These are phyloP conservation scores for Phylloboletellus chloephorus DNA, from an alignment of 1,284 basidiomycete genomes.

Conservation along the genomic window DNA sequence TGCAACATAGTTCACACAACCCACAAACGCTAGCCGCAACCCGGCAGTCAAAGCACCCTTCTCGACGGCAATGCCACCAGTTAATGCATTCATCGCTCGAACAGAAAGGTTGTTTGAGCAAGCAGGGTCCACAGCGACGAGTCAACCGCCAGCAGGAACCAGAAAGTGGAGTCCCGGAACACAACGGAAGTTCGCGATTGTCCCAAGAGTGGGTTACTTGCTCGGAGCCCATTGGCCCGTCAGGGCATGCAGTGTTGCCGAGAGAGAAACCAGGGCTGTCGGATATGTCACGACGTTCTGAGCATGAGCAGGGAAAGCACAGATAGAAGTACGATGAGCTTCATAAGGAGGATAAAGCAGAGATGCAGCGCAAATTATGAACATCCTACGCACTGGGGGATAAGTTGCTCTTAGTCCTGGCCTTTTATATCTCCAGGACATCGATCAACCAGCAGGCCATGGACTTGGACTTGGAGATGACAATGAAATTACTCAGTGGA, in stretches of 20 bases:
- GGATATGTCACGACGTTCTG: constrained; percentile 38
- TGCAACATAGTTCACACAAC: too few relatives aligned
- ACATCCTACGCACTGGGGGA: neutral
- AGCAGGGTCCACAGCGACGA: constrained; percentile 41
- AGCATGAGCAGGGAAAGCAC: constrained; percentile 24
- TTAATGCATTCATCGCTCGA: constrained; percentile 43
- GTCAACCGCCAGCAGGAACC: constrained; percentile 46
- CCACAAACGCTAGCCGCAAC: constrained; percentile 39
- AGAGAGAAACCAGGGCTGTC: constrained; percentile 37
- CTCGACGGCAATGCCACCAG: constrained; percentile 35
- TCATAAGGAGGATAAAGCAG: constrained; percentile 21
- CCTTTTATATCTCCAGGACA: too few relatives aligned
- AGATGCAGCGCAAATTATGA: neutral
- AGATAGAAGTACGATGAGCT: constrained; percentile 20
- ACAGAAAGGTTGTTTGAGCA: constrained; percentile 40
- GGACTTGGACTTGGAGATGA: too few relatives aligned
- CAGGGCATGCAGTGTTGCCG: constrained; percentile 44
- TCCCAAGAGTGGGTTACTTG: constrained; percentile 39
- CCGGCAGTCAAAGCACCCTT: constrained; percentile 38
- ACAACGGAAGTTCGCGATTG: constrained; percentile 40
- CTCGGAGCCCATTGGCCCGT: constrained; percentile 46
- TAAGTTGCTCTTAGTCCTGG: too few relatives aligned
- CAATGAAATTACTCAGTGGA: too few relatives aligned
- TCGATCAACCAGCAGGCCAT: too few relatives aligned
- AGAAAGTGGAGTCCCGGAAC: constrained; percentile 44